Percentiles rank a stretch among this genome's conserved stretches.
Conservation (phyloP, 163 green algal species). For the Trebouxia gelatinosa region DNA sequence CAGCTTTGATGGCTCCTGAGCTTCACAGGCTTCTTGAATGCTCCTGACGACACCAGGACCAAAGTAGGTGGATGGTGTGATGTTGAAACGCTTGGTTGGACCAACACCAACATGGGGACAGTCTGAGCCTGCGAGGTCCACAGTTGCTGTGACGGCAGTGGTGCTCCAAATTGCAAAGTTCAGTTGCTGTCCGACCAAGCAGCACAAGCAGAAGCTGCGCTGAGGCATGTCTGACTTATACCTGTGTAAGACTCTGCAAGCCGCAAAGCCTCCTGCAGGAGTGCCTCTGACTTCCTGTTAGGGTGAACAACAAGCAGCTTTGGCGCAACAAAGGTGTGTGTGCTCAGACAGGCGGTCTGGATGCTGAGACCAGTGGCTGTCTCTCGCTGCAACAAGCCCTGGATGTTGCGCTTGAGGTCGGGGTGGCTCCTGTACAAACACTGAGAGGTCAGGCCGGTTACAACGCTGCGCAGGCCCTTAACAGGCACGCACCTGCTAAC, state of each 20-base stretch:
- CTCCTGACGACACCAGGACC: slow-evolving; percentile 38
- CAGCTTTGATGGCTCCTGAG: slow-evolving; percentile 32
- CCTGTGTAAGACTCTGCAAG: slow-evolving; percentile 41
- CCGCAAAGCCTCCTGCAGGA: slow-evolving; percentile 39
- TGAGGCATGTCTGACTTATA: neutral
- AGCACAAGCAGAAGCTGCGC: neutral
- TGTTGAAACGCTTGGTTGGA: neutral
- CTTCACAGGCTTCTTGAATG: slow-evolving; percentile 5
- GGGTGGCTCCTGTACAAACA: too few relatives aligned
- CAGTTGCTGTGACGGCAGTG: neutral
- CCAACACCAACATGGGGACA: slow-evolving; percentile 23
- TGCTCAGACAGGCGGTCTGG: too few relatives aligned
- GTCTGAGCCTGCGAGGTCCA: neutral
- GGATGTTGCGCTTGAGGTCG: too few relatives aligned
- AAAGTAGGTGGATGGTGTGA: slow-evolving; percentile 41
- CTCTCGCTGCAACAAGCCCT: too few relatives aligned
- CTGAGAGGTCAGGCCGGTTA: too few relatives aligned
- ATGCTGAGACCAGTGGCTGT: too few relatives aligned
- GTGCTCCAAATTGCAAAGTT: neutral
- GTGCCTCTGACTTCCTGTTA: neutral
- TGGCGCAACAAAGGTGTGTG: neutral
- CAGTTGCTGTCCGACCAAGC: too few relatives aligned
- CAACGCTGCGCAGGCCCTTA: too few relatives aligned
- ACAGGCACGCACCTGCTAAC: too few relatives aligned
- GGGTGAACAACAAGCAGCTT: slow-evolving; percentile 23